Evolutionary conservation across 2,329 filamentous ascomycete genomes (phyloP), one percentile per base, ranked within the genome.

Genomic region (Cercospora citrullina): DNA sequence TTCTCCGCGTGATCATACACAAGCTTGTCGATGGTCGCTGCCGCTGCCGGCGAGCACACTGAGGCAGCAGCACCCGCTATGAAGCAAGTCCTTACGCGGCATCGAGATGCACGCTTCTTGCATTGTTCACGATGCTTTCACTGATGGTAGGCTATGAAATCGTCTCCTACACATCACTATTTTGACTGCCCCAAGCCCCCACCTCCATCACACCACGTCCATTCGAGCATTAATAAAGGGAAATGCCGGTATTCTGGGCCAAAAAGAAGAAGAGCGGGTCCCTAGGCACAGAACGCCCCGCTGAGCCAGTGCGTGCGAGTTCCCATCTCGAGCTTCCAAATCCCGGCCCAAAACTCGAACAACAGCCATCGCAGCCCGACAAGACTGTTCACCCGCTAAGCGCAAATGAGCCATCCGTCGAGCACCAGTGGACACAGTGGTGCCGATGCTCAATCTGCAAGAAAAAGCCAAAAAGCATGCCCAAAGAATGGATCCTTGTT

Each of bases 401-500:
- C 30, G 45, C 61, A 53, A 63, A 63, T 63, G 61, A 53, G n/a
- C 61, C 61, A 14, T 45, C 61, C 26, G 23, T 23, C 16, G 28
- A 36, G 18, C 61, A 63, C n/a, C 61, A 63, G 23, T 63, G 61
- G 61, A 31, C 26, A 18, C 23, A 51, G 18, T 28, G 45, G 18
- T 63, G 61, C 31, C 28, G 28, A 26, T 63, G 61, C 28, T 14
- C 23, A 5, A 45, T 63, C 16, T 63, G 61, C 30, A 45, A 48
- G 39, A 55, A 30, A 18, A 63, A 63, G 48, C 61, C 61, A 4
- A 26, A 28, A 57, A 36, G 33, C 30, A 45, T 63, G 21, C 61
- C 61, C 14, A 28, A 31, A 18, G 61, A 63, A 14, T 63, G 61
- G 61, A 30, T 63, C 10, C 61, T 63, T 23, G 61, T 63, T 16